These are phyloP conservation scores for Botrytis paeoniae DNA, from an alignment of 2,329 filamentous ascomycete species.

Conservation along the genomic window DNA sequence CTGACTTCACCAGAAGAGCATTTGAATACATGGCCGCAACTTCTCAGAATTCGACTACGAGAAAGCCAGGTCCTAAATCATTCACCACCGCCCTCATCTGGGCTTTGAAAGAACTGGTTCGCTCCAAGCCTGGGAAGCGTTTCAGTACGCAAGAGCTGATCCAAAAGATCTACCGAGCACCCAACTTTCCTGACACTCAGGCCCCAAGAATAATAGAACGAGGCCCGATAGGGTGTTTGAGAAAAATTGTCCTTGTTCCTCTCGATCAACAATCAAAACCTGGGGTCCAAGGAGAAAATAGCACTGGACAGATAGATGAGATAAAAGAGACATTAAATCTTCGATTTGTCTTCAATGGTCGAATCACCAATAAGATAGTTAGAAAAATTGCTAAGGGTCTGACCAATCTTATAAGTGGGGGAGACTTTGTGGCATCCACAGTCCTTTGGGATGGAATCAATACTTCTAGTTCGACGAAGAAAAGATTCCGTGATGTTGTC, in stretches of 20 bases:
- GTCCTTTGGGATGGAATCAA: constrained; percentile 12
- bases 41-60: constrained; percentile 21
- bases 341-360: neutral
- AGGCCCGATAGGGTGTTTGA: neutral
- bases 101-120: constrained; percentile 3
- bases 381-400: neutral
- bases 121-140: neutral
- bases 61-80: constrained; percentile 13
- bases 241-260: constrained; percentile 13
- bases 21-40: constrained; percentile 28
- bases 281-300: neutral
- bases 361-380: neutral
- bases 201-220: constrained; percentile 4
- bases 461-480: neutral
- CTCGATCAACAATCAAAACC: neutral
- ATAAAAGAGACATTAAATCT: neutral
- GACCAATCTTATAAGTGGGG: neutral
- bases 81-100: constrained; percentile 9
- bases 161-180: constrained; percentile 16
- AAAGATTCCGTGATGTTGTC: neutral
- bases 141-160: constrained; percentile 3
- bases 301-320: neutral
- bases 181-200: constrained; percentile 22
- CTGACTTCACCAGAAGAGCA: constrained; percentile 13
- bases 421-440: neutral